Evolutionary conservation across 306 rosid species (phyloP).

Genomic region (Corylus avellana): DNA sequence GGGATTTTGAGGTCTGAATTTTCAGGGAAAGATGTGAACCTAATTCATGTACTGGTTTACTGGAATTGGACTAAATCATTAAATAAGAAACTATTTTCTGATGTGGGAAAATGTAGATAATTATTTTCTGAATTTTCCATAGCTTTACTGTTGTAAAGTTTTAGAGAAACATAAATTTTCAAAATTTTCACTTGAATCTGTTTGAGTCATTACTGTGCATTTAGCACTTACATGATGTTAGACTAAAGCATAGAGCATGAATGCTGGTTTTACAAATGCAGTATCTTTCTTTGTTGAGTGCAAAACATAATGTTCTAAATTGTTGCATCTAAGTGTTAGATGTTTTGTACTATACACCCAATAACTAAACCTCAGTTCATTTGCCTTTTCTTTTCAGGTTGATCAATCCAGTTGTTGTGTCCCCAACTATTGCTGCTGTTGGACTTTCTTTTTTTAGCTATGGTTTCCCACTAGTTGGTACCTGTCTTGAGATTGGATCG

Average conservation of each 20-base stretch:
- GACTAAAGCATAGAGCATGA: not conserved
- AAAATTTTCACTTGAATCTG: not conserved
- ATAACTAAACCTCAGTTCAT: slow-evolving; percentile 14
- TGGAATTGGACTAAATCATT: no score
- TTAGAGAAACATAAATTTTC: not conserved
- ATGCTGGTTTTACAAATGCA: not conserved
- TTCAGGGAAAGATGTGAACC: no score
- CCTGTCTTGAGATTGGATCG: slow-evolving; percentile 93
- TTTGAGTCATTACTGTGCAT: not conserved
- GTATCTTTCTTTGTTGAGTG: not conserved
- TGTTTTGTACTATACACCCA: not conserved
- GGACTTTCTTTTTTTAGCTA: slow-evolving; percentile 96
- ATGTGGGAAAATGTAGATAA: no score
- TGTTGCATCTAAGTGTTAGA: not conserved
- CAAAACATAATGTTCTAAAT: not conserved
- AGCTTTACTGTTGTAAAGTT: not conserved
- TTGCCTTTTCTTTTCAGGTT: slow-evolving; percentile 57
- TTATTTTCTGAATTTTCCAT: no score
- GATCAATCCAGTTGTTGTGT: slow-evolving; percentile 93
- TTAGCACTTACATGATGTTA: not conserved
- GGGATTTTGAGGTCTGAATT: no score
- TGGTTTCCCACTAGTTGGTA: slow-evolving; percentile 90
- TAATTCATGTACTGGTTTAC: no score
- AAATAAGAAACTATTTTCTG: no score
- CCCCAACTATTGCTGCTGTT: slow-evolving; percentile 99